These are phyloP conservation scores for Pueraria montana DNA, from an alignment of 306 rosid genomes.

Conservation along the genomic window DNA sequence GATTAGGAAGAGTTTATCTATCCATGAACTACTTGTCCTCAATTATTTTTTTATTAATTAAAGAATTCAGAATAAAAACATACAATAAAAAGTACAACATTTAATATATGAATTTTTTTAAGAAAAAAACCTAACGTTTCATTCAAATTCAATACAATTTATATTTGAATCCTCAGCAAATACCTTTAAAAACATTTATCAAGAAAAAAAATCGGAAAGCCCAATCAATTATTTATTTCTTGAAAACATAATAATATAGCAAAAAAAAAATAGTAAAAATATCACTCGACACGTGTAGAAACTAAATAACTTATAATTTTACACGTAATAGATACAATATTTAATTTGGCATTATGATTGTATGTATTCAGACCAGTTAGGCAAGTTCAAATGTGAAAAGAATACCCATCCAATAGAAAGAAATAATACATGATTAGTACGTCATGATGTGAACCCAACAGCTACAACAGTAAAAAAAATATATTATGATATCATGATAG, in stretches of 20 bases:
- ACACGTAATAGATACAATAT: constrained; percentile 2
- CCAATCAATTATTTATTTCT: not conserved
- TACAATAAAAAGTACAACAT: not conserved
- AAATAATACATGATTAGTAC: not conserved
- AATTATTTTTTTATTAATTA: not conserved
- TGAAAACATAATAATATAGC: not conserved
- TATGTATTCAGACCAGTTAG: constrained; percentile 36
- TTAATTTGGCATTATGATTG: constrained; percentile 16
- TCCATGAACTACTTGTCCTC: not conserved
- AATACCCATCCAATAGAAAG: not conserved
- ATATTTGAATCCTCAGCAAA: not conserved
- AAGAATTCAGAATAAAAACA: not conserved
- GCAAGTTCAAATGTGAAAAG: constrained; percentile 42
- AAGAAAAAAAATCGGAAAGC: not conserved
- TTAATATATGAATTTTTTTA: not conserved
- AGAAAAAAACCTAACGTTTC: not conserved
- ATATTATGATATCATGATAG: not conserved
- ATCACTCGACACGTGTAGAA: constrained; percentile 26
- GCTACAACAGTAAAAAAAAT: not conserved
- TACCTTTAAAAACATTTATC: not conserved
- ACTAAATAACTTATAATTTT: not conserved
- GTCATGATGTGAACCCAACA: constrained; percentile 35
- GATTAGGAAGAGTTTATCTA: not conserved
- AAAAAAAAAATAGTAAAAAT: constrained; percentile 25
- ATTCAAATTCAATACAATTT: not conserved